Base-by-base conservation (phyloP, 257 asterid species). In the Craterostigma plantagineum region DNA sequence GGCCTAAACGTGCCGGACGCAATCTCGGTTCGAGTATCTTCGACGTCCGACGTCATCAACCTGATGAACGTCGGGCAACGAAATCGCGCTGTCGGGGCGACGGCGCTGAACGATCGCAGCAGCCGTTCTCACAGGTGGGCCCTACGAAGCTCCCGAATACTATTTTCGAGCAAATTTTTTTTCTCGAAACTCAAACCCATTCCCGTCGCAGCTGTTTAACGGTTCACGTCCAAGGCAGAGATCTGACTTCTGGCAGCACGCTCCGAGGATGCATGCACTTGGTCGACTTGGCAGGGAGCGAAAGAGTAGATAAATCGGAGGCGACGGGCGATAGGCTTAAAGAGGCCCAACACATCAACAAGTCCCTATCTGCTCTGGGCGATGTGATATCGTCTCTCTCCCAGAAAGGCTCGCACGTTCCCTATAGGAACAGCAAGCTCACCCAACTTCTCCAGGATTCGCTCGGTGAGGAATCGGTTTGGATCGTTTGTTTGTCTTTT, bases 81-180 rank as follows among this genome's bases (percentile, higher is more conserved):
- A 46, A 90, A 90, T 50, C 95, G 98, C 44, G 79, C 75, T 17
- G 98, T 90, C 34, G 90, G 95, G 50, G 91, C 98, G 56, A 90
- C 95, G 33, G 95, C 98, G 10, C 98, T 83, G 30, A 90, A 90
- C 67, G 98, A 90, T 64, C 95, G 95, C 18, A 90, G 98, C 51
- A 90, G 95, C 63, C 98, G 98, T 48, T 76, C 93, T 57, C 99
- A 86, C 75, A 86, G 94, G 97, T 78, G 49, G 18, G 23, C 48
- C n/a, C n/a, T n/a, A n/a, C n/a, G n/a, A n/a, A n/a, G n/a, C n/a
- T n/a, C n/a, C n/a, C n/a, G 14, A 8, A 8, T 1, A 15, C n/a
- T n/a, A n/a, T n/a, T n/a, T n/a, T n/a, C n/a, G n/a, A n/a, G n/a
- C n/a, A n/a, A n/a, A n/a, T n/a, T n/a, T n/a, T n/a, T 43, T 43